Percentiles rank a stretch among this genome's conserved stretches.
These are phyloP conservation scores for Glycyrrhiza uralensis DNA, from an alignment of 306 rosid species.

Conservation along the genomic window DNA sequence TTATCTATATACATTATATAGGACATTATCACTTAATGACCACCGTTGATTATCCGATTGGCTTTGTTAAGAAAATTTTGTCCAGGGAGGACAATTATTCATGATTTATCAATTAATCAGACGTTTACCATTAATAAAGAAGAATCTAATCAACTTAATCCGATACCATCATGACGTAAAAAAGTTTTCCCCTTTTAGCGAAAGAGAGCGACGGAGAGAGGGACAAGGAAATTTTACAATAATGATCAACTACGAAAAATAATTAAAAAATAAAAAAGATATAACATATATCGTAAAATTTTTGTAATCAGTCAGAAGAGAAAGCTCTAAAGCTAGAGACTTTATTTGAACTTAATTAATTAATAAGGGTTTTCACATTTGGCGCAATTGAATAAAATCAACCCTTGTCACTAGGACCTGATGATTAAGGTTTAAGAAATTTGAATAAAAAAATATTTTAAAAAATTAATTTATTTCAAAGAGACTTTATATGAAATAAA, in stretches of 20 bases:
- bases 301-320: too few species aligned
- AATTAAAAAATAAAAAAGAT: not conserved
- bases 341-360: too few species aligned
- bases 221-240: not conserved
- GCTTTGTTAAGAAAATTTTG: not conserved
- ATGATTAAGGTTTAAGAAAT: too few species aligned
- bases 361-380: too few species aligned
- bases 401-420: not conserved
- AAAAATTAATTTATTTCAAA: too few species aligned
- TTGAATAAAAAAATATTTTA: too few species aligned
- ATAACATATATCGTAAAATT: not conserved
- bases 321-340: too few species aligned
- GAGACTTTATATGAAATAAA: too few species aligned
- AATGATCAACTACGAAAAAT: not conserved
- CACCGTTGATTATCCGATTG: constrained; percentile 8
- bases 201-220: not conserved
- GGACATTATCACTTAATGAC: constrained; percentile 15
- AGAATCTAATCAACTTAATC: constrained; percentile 1
- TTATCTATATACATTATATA: constrained; percentile 8
- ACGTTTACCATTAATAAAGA: not conserved
- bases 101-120: constrained; percentile 11
- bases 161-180: constrained; percentile 5
- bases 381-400: not conserved
- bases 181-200: not conserved
- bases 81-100: not conserved